These are phyloP conservation scores for Pythium brachiatum DNA, from an alignment of 352 stramenopile genomes.

Conservation along the genomic window DNA sequence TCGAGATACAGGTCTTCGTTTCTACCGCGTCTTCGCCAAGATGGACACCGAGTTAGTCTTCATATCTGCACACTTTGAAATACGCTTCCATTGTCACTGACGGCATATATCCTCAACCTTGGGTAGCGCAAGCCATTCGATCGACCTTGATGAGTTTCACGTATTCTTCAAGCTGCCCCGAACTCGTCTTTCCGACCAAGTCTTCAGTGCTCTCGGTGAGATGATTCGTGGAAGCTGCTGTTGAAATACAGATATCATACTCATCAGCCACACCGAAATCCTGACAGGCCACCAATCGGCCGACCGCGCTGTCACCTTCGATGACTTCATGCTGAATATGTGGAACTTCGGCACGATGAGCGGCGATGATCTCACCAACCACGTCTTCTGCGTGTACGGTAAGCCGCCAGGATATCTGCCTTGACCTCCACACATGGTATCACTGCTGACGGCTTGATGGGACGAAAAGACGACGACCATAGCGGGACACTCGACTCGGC, in stretches of 20 bases:
- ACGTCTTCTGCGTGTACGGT: constrained; percentile 55
- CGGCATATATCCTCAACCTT: neutral
- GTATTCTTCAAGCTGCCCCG: constrained; percentile 36
- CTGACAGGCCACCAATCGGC: constrained; percentile 37
- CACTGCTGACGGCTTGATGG: neutral
- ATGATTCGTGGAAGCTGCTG: neutral
- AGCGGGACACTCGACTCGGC: constrained; percentile 40
- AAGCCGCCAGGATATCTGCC: neutral
- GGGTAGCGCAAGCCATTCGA: constrained; percentile 49
- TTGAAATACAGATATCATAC: neutral
- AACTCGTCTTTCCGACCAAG: constrained; percentile 45
- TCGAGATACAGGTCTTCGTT: constrained; percentile 31
- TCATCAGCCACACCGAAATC: neutral
- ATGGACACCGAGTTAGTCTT: constrained; percentile 45
- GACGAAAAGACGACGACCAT: constrained; percentile 38
- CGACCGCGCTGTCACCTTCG: constrained; percentile 41
- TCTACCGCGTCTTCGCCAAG: constrained; percentile 43
- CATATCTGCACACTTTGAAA: neutral
- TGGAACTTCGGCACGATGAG: constrained; percentile 67
- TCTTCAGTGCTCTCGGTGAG: constrained; percentile 52
- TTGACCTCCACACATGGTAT: neutral
- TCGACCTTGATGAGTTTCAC: constrained; percentile 53
- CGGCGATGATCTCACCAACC: constrained; percentile 30
- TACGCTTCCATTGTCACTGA: no score
- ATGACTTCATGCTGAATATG: constrained; percentile 56